Percentiles rank a stretch among this genome's conserved stretches.
Conservation (phyloP, 805 yeast species). For the Candida maesae region DNA sequence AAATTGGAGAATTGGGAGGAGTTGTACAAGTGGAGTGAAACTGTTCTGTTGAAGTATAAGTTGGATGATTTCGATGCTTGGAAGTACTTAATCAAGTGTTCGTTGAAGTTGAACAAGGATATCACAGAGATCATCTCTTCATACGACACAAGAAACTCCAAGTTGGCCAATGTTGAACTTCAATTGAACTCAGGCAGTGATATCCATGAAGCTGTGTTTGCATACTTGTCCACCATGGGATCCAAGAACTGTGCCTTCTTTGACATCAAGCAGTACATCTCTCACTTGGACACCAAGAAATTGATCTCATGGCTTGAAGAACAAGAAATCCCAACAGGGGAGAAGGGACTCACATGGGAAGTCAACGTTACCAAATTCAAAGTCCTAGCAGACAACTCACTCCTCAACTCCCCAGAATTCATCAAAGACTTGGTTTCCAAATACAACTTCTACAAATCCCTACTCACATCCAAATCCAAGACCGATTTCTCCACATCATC, state of each 20-base stretch:
- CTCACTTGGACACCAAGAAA: constrained; percentile 8
- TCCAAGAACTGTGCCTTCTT: constrained; percentile 60
- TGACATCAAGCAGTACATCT: constrained; percentile 45
- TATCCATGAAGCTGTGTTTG: constrained; percentile 30
- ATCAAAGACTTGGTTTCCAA: constrained; percentile 32
- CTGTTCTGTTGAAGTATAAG: constrained; percentile 41
- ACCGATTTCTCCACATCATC: constrained; percentile 74
- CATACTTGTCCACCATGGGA: constrained; percentile 40
- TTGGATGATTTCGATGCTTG: constrained; percentile 80
- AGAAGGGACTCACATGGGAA: constrained; percentile 26
- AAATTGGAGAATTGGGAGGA: constrained; percentile 38
- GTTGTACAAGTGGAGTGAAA: constrained; percentile 38
- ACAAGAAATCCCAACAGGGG: constrained; percentile 20
- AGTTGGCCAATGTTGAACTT: constrained; percentile 49
- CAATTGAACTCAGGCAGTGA: constrained; percentile 24
- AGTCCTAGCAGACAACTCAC: constrained; percentile 28
- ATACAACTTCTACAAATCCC: constrained; percentile 37
- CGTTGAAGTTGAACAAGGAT: constrained; percentile 31
- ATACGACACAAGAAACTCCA: constrained; percentile 49
- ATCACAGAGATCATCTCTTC: constrained; percentile 33
- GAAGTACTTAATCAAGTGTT: constrained; percentile 50
- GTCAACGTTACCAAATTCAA: constrained; percentile 49
- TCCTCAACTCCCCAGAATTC: constrained; percentile 23
- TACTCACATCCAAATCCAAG: constrained; percentile 38
- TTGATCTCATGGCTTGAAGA: constrained; percentile 25